Base-by-base conservation (phyloP, 2,329 filamentous ascomycete species). In the Blastomyces emzantsi region DNA sequence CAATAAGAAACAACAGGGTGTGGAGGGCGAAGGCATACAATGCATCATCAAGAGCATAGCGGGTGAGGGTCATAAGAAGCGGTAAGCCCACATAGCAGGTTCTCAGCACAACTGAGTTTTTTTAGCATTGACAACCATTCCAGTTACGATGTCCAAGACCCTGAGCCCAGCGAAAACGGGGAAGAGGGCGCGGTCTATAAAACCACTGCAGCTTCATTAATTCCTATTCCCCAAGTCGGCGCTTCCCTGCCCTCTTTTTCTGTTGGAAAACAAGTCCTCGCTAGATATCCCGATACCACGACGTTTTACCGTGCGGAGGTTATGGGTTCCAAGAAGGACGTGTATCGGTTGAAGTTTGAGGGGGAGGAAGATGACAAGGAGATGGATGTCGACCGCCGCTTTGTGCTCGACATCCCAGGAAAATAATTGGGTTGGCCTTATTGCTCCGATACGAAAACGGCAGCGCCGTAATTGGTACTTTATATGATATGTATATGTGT, bases 271-370 rank as follows among this genome's bases (percentile, higher is more conserved):
- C 84, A 86, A 56, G 90, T 93, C 9, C 79, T 93, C 64, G 90
- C 90, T 0, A 79, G 91, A 64, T 94, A 94, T 71, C 90, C 90
- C 0, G 87, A 91, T 69, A 93, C 90, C 0, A 92, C 90, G 0
- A 92, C 89, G 0, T 93, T 94, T 70, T 94, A 94, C 74, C 87
- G 89, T 72, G 90, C 90, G 1, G 89, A 92, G 69, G 90, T 93
- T 9, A 88, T 90, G 76, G 87, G 87, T 45, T 84, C 80, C 79
- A 87, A 77, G 70, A 82, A 80, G 67, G 78, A 79, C 56, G 73
- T 74, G 62, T 81, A 79, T 66, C 73, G 76, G 63, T 78, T 93
- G 67, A 86, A 90, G 66, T 93, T 93, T 69, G 90, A 93, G 72
- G 89, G 89, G 17, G 89, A 92, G 69, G 88, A 90, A 72, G 88